Percentiles rank a stretch among this genome's conserved stretches.
Conservation (phyloP, 2,329 filamentous ascomycete genomes). For the Verticillium zaregamsianum region DNA sequence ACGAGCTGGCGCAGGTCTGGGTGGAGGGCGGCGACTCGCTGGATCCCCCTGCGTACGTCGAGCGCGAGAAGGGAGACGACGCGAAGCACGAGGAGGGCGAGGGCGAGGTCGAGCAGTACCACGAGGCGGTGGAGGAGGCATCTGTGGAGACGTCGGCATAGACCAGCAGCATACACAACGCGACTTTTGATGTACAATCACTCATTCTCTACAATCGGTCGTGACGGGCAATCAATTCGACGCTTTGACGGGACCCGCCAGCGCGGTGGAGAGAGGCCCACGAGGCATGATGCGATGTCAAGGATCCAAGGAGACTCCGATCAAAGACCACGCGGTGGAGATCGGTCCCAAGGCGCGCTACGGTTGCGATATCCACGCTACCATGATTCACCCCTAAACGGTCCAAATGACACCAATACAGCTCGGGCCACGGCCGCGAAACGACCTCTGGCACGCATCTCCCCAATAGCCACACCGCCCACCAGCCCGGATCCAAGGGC, state of each 20-base stretch:
- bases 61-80: slow-evolving; percentile 11
- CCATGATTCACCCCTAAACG: background rate
- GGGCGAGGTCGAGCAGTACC: slow-evolving; percentile 2
- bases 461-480: background rate
- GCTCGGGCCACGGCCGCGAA: background rate
- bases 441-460: background rate
- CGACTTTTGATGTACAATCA: background rate
- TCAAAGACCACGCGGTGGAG: background rate
- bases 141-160: background rate
- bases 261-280: background rate
- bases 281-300: background rate
- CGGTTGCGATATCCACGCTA: background rate
- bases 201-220: background rate
- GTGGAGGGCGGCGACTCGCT: slow-evolving; percentile 47
- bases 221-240: background rate
- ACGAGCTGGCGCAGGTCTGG: slow-evolving; percentile 67
- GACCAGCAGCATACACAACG: background rate
- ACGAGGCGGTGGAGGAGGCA: background rate
- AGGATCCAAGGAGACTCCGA: background rate
- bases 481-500: background rate
- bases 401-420: background rate
- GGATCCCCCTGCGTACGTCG: slow-evolving; percentile 41
- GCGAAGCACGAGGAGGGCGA: slow-evolving; percentile 1
- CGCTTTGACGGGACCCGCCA: background rate
- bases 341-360: background rate